Evolutionary conservation across 2,329 filamentous ascomycete genomes (phyloP), one percentile per base, ranked within the genome.

Genomic region (Talaromyces atroroseus): DNA sequence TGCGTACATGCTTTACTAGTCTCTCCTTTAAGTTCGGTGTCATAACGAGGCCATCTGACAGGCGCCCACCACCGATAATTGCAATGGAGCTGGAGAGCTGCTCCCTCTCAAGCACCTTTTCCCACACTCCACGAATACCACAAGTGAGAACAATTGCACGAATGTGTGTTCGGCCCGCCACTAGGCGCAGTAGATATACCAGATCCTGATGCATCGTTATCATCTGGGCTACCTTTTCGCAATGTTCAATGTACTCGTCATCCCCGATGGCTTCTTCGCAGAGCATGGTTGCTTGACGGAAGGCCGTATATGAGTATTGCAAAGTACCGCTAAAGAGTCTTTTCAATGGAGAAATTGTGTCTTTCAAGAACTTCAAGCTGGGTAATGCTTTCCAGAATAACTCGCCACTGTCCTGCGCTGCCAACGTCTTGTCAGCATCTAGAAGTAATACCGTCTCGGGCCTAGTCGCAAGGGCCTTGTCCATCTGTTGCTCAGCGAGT

Each of bases 381-480:
- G 56, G 50, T 14, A 63, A 32, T 8, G 34, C 53, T 14, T 59
- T n/a, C 61, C 59, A 63, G 26, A 63, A 55, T 11, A 56, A 14
- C 10, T 44, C 29, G 11, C 59, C 55, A 2, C 58, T 64, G 49
- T 64, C 36, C 10, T 76, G 60, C 0, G 75, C 57, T 5, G 75
- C 66, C 54, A 88, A 65, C 0, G 82, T 87, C 60, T 68, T 79
- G 65, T 87, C 83, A 0, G 69, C 83, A 59, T 87, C 84, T 2
- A 87, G 47, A 0, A 85, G 76, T 16, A 86, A 51, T 48, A 82
- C 66, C 0, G 73, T 81, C 46, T 80, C 62, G 8, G 75, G 50
- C 23, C 49, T 7, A 2, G 34, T 14, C 5, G 52, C 34, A 8
- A 80, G 18, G 7, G 69, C 58, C 1, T 65, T 40, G 21, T 78